Conservation (phyloP, 805 yeast species). For the Starmerella potacharoeniae region DNA sequence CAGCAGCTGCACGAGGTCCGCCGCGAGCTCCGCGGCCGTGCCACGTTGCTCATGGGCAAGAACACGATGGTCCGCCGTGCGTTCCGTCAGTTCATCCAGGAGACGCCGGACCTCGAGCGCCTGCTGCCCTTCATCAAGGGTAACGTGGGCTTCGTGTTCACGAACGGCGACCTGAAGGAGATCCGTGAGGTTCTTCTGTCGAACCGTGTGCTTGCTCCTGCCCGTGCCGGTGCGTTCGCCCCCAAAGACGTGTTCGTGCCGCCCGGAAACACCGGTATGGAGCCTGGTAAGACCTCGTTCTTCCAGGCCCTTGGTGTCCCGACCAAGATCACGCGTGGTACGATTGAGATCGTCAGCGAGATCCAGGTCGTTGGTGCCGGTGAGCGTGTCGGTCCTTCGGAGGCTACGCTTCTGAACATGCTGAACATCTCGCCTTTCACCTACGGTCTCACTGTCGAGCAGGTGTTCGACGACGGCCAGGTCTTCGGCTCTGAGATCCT, state of each 20-base stretch:
- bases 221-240: conserved; percentile 99
- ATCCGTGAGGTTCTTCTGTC: conserved; percentile 78
- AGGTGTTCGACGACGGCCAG: conserved; percentile 98
- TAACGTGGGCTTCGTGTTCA: conserved; percentile 99
- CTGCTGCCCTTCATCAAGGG: conserved; percentile 91
- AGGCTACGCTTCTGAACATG: conserved; percentile 97
- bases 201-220: conserved; percentile 99
- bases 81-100: conserved; percentile 86
- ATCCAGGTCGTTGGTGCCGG: conserved; percentile 87
- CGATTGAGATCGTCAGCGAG: conserved; percentile 96
- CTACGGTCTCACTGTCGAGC: conserved; percentile 92
- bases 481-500: conserved; percentile 92
- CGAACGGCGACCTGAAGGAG: conserved; percentile 85
- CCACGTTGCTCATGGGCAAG: conserved; percentile 98
- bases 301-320: conserved; percentile 99
- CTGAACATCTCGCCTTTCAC: conserved; percentile 99
- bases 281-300: conserved; percentile 99
- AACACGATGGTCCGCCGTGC: conserved; percentile 99
- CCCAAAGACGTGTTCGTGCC: conserved; percentile 96
- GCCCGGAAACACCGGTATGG: conserved; percentile 99
- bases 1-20: conserved; percentile 99
- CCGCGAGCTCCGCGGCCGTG: conserved; percentile 89
- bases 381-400: conserved; percentile 94
- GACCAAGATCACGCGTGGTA: conserved; percentile 99
- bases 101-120: conserved; percentile 93